Percentiles rank a stretch among this genome's conserved stretches.
These are phyloP conservation scores for Pittosporum tobira DNA, from an alignment of 129 eudicot species.

Conservation along the genomic window DNA sequence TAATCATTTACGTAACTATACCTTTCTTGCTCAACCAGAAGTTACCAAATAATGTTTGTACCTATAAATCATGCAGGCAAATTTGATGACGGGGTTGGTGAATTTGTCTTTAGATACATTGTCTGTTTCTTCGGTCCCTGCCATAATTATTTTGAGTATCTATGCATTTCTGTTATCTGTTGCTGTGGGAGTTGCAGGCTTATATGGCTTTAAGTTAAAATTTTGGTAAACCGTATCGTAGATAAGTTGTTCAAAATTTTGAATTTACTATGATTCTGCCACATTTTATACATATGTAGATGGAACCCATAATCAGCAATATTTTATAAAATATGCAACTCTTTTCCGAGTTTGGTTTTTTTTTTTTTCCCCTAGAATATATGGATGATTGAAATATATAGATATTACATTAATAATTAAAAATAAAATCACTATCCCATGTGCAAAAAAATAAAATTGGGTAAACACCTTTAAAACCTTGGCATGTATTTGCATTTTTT, in stretches of 20 bases:
- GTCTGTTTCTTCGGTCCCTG: conserved; percentile 32
- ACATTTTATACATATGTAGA: too few species aligned
- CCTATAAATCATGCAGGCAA: too few species aligned
- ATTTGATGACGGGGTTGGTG: conserved; percentile 74
- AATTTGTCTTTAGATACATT: conserved; percentile 72
- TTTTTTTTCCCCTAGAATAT: conserved; percentile 6
- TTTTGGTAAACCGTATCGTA: conserved; percentile 45
- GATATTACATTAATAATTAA: background rate
- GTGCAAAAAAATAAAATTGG: too few species aligned
- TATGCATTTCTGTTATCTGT: conserved; percentile 43
- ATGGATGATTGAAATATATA: conserved; percentile 8
- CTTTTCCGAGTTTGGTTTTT: background rate
- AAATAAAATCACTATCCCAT: too few species aligned
- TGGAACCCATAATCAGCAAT: too few species aligned
- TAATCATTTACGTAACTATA: too few species aligned
- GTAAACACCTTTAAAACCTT: too few species aligned
- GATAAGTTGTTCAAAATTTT: background rate
- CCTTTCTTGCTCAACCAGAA: too few species aligned
- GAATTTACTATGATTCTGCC: background rate
- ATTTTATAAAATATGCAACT: too few species aligned
- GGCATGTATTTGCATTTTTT: conserved; percentile 25
- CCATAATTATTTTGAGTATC: conserved; percentile 36
- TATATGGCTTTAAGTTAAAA: conserved; percentile 47
- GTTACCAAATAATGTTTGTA: too few species aligned
- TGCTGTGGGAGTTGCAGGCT: conserved; percentile 46